A percentile compares a stretch with the other conserved stretches of the same genome.
phyloP scores from a whole-genome alignment of 2,329 filamentous ascomycete genomes.

The Aureobasidium musti region DNA sequence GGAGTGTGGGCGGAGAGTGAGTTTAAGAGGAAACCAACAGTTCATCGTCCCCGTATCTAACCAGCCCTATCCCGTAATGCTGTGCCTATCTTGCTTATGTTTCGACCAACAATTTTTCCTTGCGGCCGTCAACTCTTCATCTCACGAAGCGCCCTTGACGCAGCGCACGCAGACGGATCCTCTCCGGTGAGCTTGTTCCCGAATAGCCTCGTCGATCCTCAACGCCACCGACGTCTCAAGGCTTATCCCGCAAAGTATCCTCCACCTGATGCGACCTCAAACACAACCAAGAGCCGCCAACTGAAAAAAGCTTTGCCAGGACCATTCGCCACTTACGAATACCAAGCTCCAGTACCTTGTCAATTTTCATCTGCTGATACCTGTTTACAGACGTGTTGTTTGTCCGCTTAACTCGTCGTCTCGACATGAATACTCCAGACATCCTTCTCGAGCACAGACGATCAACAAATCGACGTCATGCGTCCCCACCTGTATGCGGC shows the following conservation, averaged over 20 bases:
- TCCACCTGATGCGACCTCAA: background rate
- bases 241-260: background rate
- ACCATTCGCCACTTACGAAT: background rate
- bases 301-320: background rate
- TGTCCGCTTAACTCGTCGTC: background rate
- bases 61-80: background rate
- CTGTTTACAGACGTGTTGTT: background rate
- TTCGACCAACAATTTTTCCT: slow-evolving; percentile 23
- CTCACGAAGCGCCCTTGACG: background rate
- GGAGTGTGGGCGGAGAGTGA: background rate
- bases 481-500: background rate
- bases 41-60: slow-evolving; percentile 6
- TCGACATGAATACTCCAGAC: background rate
- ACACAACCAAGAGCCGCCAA: background rate
- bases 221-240: slow-evolving; percentile 10
- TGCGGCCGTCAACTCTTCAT: background rate
- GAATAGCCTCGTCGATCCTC: slow-evolving; percentile 13
- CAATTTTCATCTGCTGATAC: background rate
- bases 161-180: background rate
- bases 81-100: background rate
- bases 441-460: background rate
- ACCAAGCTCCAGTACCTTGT: slow-evolving; percentile 15
- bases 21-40: slow-evolving; percentile 3
- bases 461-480: slow-evolving; percentile 23
- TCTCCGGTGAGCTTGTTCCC: slow-evolving; percentile 7